A percentile compares a stretch with the other conserved stretches of the same genome.
phyloP scores from a whole-genome alignment of 2,329 filamentous ascomycete genomes.

The Colletotrichum australisinense region DNA sequence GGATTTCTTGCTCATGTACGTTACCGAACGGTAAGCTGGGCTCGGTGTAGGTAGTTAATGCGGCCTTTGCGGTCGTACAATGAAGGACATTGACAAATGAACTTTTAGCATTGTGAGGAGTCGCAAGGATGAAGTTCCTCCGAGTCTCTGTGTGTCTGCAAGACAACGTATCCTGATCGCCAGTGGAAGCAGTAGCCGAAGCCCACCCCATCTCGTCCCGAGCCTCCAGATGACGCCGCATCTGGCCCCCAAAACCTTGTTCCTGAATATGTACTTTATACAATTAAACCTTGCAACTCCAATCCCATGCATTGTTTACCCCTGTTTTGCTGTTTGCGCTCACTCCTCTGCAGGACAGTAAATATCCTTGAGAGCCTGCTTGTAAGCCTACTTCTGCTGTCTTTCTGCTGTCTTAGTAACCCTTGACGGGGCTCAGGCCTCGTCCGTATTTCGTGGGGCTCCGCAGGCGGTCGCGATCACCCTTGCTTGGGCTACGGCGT shows the following conservation, averaged over 20 bases:
- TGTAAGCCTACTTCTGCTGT: not conserved
- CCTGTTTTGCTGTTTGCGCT: not conserved
- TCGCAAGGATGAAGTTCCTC: not conserved
- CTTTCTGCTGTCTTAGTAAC: conserved; percentile 36
- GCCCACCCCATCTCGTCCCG: not conserved
- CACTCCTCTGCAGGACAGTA: no score
- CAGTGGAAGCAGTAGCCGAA: not conserved
- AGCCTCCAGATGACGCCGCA: conserved; percentile 29
- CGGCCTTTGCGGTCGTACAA: not conserved
- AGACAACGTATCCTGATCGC: not conserved
- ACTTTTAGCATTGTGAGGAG: not conserved
- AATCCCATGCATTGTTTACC: conserved; percentile 26
- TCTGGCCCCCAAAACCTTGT: not conserved
- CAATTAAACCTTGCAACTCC: conserved; percentile 29
- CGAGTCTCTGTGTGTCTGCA: not conserved
- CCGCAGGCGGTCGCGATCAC: conserved; percentile 58
- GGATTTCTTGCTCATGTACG: no score
- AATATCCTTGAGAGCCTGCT: not conserved
- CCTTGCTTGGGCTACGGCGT: conserved; percentile 61
- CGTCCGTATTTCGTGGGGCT: conserved; percentile 58
- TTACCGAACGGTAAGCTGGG: no score
- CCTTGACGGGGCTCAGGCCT: conserved; percentile 51
- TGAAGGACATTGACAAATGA: not conserved
- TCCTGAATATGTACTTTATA: conserved; percentile 13
- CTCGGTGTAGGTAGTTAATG: not conserved